Base-by-base conservation (phyloP, 805 yeast species). In the Barnettozyma sucrosica region DNA sequence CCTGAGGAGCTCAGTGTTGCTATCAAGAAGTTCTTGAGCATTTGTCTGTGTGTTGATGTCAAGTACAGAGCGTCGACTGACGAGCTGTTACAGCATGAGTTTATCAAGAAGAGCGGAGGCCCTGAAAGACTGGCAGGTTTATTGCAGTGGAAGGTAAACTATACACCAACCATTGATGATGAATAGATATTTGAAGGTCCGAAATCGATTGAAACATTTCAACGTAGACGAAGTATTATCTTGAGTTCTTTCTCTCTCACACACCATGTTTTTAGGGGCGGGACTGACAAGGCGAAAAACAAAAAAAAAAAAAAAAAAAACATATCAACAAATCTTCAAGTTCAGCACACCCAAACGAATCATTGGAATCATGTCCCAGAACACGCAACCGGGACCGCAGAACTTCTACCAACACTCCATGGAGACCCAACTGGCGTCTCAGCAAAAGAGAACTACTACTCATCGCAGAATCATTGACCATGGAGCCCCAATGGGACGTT, bases 11-110 rank as follows among this genome's bases (percentile, higher is more conserved):
- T 93, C 51, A 81, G 92, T 9, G 74, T 81, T 49, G 80, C 83
- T 30, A 84, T 95, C 50, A 89, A 87, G 71, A 81, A 85, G 62
- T 93, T 93, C 63, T 74, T 93, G 64, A 81, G 90, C 44, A 88
- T 89, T 52, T 89, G 98, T 69, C 72, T 93, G 23, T 89, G 97
- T 67, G 98, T 92, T 33, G 98, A 95, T 65, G 96, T 89, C 38
- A 79, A 85, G 58, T 85, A 84, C 61, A 79, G 99, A 57, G 98
- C 98, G 1, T 77, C 84, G 16, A 88, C 98, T 6, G 89, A 85
- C 57, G 97, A 92, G 63, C 72, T 93, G 45, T 70, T 93, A 36
- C 81, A 79, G 50, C 97, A 90, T 61, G 75, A 79, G 44, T 86
- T 85, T 59, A 77, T 86, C 50, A 75, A 74, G 48, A 75, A 75